Evolutionary conservation across 1,139 yeast genomes (phyloP).

Genomic region (Pichia sp.): DNA sequence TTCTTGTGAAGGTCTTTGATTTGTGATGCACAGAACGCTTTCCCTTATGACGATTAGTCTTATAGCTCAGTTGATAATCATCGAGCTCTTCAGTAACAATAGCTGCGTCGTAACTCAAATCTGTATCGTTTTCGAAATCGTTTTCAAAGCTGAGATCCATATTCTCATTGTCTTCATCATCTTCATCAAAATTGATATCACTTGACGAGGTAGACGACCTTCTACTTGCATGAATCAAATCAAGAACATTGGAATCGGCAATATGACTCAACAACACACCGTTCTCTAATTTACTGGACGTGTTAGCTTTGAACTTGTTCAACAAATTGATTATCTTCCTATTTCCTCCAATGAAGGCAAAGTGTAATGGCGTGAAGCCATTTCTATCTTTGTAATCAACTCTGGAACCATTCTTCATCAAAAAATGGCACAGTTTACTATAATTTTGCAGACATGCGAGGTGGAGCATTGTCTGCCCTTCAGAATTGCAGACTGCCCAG

Average conservation of each 20-base stretch:
- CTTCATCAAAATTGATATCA: conserved; percentile 9
- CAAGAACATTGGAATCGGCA: conserved; percentile 66
- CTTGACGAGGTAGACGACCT: conserved; percentile 27
- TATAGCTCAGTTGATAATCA: conserved; percentile 7
- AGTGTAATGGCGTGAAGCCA: conserved; percentile 83
- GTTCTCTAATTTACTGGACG: conserved; percentile 50
- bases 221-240: conserved; percentile 38
- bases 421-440: conserved; percentile 51
- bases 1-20: conserved; percentile 3
- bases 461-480: conserved; percentile 87
- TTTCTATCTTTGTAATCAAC: conserved; percentile 70
- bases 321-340: conserved; percentile 55
- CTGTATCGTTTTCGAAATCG: conserved; percentile 14
- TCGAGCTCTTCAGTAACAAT: conserved; percentile 4
- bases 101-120: conserved; percentile 10
- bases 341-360: conserved; percentile 75
- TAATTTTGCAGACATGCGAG: conserved; percentile 77
- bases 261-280: conserved; percentile 49
- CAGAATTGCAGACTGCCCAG: conserved; percentile 73
- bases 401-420: conserved; percentile 76
- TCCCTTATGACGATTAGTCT: conserved; percentile 3
- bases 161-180: conserved; percentile 19
- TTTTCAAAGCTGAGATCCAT: conserved; percentile 18
- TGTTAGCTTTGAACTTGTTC: conserved; percentile 61
- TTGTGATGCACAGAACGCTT: conserved; percentile 1